A percentile compares a stretch with the other conserved stretches of the same genome.
Conservation (phyloP, 345 rosid species). For the Mangifera indica region DNA sequence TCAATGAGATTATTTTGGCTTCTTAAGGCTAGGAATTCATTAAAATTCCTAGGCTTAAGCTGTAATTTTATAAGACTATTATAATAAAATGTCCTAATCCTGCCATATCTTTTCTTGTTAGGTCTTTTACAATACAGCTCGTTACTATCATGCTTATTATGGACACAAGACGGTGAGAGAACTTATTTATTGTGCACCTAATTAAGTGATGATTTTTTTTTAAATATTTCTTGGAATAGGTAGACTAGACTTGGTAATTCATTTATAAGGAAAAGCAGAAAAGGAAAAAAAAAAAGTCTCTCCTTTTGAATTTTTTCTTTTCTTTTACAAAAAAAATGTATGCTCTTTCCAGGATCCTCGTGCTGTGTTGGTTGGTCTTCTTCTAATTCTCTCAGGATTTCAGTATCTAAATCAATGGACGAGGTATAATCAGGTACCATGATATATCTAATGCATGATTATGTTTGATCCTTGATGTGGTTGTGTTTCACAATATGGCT, state of each 20-base stretch:
- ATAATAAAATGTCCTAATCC: neutral
- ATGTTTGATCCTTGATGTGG: constrained; percentile 8
- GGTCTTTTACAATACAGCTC: constrained; percentile 95
- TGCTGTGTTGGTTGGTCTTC: constrained; percentile 80
- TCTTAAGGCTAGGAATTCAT: neutral
- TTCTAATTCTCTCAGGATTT: constrained; percentile 79
- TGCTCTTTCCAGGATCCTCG: constrained; percentile 76
- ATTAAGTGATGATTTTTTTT: constrained; percentile 11
- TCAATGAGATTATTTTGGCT: neutral
- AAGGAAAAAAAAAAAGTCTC: neutral
- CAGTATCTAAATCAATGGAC: constrained; percentile 80
- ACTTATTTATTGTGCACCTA: constrained; percentile 1
- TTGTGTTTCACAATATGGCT: constrained; percentile 3
- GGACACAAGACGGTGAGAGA: constrained; percentile 92
- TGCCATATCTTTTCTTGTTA: constrained; percentile 21
- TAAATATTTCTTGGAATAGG: neutral
- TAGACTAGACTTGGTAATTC: neutral
- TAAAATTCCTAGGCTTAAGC: neutral
- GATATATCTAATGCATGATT: neutral
- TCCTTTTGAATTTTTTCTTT: neutral
- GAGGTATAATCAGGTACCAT: constrained; percentile 79
- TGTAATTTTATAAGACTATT: neutral
- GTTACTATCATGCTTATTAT: constrained; percentile 83
- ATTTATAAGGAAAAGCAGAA: too few relatives aligned
- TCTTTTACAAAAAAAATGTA: constrained; percentile 9